Evolutionary conservation across 139 green algal species (phyloP), one percentile per base, ranked within the genome.

Genomic region (Picochlorum sp.): DNA sequence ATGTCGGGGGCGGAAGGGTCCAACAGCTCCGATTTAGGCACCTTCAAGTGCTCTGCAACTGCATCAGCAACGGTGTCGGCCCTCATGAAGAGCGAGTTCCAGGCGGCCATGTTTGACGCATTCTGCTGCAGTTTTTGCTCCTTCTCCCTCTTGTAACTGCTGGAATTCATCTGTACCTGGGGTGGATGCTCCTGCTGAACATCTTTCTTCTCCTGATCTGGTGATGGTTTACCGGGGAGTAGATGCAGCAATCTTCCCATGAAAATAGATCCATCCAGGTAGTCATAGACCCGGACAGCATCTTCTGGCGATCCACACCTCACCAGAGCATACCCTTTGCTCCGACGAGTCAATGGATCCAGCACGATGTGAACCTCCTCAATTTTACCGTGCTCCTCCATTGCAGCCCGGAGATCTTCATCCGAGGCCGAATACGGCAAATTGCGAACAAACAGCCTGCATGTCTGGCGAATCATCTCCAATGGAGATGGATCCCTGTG

Each of bases 51-150:
- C 33, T 81, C 83, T 2, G 93, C 93, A 16, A 96, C 77, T 10
- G 83, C 87, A 47, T 87, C 87, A 4, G 88, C 86, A 26, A 98
- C 90, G 1, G 93, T 98, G 74, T 99, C 93, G 0, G 82, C 33
- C 10, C 93, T 74, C 83, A 99, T 96, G 79, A 97, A 99, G n/a
- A 99, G 75, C 4, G 80, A 85, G 78, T 91, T 97, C 93, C 93
- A 99, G 1, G 92, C 78, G 2, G 73, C 71, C 10, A 75, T 76
- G 66, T 93, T 86, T 44, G 73, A 72, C 20, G 61, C 77, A 8
- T 83, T 73, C 1, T 63, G 76, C 56, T 90, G 94, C n/a, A 80
- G 56, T 68, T 81, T 41, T 14, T 68, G 80, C 43, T 91, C 89
- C 29, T 73, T 75, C 44, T 84, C 28, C 3, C 20, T n/a, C 24